Conservation (phyloP, 2,329 filamentous ascomycete species). For the Mycogone perniciosa region DNA sequence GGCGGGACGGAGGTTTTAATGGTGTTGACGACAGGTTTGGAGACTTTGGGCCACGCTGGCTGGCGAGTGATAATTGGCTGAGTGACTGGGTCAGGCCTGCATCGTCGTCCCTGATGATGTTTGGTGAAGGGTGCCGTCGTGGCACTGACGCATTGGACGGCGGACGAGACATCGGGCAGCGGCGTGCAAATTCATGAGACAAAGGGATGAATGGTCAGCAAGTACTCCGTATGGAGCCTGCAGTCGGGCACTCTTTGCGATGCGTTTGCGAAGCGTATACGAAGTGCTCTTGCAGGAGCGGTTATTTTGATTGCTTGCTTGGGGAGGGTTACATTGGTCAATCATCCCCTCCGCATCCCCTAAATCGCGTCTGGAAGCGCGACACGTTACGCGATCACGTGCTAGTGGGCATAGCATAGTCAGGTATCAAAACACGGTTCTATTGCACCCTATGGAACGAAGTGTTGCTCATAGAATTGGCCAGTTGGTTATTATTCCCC, state of each 20-base stretch:
- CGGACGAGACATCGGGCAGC: conserved; percentile 23
- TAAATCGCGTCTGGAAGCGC: not conserved
- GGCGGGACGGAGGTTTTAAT: conserved; percentile 32
- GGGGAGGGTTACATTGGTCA: no score
- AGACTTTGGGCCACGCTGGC: conserved; percentile 22
- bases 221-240: conserved; percentile 7
- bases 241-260: conserved; percentile 8
- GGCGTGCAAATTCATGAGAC: conserved; percentile 13
- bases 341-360: no score
- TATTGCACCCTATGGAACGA: no score
- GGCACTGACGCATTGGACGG: conserved; percentile 22
- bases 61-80: conserved; percentile 38
- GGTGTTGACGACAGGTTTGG: conserved; percentile 27
- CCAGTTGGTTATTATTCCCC: no score
- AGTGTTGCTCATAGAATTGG: no score
- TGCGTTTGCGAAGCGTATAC: no score
- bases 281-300: no score
- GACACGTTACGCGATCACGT: conserved; percentile 3
- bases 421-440: no score
- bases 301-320: no score
- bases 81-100: conserved; percentile 36
- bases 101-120: conserved; percentile 24
- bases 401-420: not conserved
- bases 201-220: not conserved
- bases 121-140: conserved; percentile 28